A percentile compares a stretch with the other conserved stretches of the same genome.
phyloP scores from a whole-genome alignment of 1,284 basidiomycete genomes.

The Fomitopsis schrenkii region DNA sequence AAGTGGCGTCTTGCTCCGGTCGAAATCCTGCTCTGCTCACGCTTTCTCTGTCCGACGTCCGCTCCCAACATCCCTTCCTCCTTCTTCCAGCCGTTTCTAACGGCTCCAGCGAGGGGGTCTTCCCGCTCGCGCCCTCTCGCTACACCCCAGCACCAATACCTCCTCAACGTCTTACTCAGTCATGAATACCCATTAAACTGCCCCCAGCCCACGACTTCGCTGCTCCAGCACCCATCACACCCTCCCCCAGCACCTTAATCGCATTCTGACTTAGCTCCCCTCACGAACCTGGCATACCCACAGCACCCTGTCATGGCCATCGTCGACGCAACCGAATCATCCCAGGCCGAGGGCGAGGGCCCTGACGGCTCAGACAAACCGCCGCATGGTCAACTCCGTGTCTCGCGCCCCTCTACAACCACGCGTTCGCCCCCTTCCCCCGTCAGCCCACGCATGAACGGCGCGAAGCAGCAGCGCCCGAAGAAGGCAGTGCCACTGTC shows the following conservation, averaged over 20 bases:
- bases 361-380: slow-evolving; percentile 59
- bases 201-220: slow-evolving; percentile 14
- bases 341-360: slow-evolving; percentile 52
- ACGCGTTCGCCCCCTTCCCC: slow-evolving; percentile 12
- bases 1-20: slow-evolving; percentile 26
- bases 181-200: slow-evolving; percentile 35
- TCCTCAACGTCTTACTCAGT: slow-evolving; percentile 21
- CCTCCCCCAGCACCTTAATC: slow-evolving; percentile 9
- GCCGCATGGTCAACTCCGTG: slow-evolving; percentile 30
- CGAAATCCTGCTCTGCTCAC: slow-evolving; percentile 14
- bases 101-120: slow-evolving; percentile 29
- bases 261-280: slow-evolving; percentile 7
- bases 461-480: slow-evolving; percentile 14
- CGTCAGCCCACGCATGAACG: slow-evolving; percentile 19
- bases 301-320: slow-evolving; percentile 11
- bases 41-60: slow-evolving; percentile 9
- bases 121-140: slow-evolving; percentile 24
- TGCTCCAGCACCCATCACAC: slow-evolving; percentile 14
- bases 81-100: slow-evolving; percentile 12
- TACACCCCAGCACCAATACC: slow-evolving; percentile 15
- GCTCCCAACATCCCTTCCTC: slow-evolving; percentile 10
- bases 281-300: slow-evolving; percentile 11
- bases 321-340: slow-evolving; percentile 32
- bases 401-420: slow-evolving; percentile 19
- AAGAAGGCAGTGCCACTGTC: slow-evolving; percentile 8